Base-by-base conservation (phyloP, 169 alveolate genomes). In the Neospora caninum region DNA sequence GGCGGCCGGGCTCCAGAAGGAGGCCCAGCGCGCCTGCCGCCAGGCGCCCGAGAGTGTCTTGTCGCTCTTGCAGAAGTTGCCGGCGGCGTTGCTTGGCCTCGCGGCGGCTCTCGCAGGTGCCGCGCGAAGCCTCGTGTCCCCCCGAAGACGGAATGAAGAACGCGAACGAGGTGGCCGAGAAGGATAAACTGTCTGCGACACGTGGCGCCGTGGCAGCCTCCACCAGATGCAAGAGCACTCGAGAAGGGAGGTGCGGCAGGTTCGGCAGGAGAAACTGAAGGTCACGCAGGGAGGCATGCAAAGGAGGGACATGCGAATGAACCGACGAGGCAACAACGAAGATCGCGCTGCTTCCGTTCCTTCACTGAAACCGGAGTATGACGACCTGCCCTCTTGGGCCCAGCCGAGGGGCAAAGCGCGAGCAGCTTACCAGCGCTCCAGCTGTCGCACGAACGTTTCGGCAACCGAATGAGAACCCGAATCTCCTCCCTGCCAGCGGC, bases 1-100 rank as follows among this genome's bases (percentile, higher is more conserved):
- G 89, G 67, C 67, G 22, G 54, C 67, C 16, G 20, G 64, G 64
- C 41, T 41, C 67, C 69, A 82, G 89, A 41, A 82, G 89, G 38
- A 82, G n/a, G 31, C 73, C 73, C 16, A 82, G 89, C 38, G 43
- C 2, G 64, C 89, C 89, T 1, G 89, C 89, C 29, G 89, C 53
- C 36, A 82, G 69, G 69, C 64, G 54, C 69, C 27, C 25, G 38
- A 82, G 89, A 41, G 89, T 36, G 43, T 82, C 64, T 29, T 82
- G 67, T 29, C 39, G 84, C 39, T 73, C 84, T 27, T 36, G 84
- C 41, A 34, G 84, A 16, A 73, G 42, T 6, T 31, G 84, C 45
- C 43, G 84, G 16, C 18, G 84, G 27, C 43, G 45, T 42, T 82
- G 49, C 49, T 78, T 78, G 39, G 86, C 39, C 10, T 36, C 86